Evolutionary conservation across 1,284 basidiomycete species (phyloP), one percentile per base, ranked within the genome.

Genomic region (Tremellales sp.): DNA sequence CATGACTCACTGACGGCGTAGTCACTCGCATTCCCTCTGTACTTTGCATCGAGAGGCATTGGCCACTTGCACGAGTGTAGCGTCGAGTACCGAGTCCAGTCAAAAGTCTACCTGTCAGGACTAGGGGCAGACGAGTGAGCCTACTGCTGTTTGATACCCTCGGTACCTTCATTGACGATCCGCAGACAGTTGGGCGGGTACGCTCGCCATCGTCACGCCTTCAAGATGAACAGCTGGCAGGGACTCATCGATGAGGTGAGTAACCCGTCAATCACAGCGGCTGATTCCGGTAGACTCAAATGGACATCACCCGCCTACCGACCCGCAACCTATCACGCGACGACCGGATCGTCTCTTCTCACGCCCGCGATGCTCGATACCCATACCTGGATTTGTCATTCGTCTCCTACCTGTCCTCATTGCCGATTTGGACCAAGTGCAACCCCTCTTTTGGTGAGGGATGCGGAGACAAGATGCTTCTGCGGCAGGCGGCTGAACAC

Each of bases 291-390:
- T 22, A 46, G 43, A 80, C 96, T 22, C 91, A 97, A 70, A 78
- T 92, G 44, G 94, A 98, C 65, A 79, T 98, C n/a, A 83, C 87
- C 62, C 84, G 92, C 3, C 84, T 98, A 50, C 90, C 93, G 0
- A 82, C 78, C 2, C 82, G 96, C 36, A 98, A 98, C 67, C 77
- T 98, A 3, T 92, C 92, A 3, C 80, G 94, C 53, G 94, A 98
- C 70, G 94, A 98, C 70, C 84, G 94, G 6, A 80, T 97, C 43
- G 82, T 96, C 46, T 89, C 91, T 0, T 84, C 83, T 0, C 86
- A 89, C 61, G 89, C 86, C 0, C 89, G 90, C 66, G 94, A 98
- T 70, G 84, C 85, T 3, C 80, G 92, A 25, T 89, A 93, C 66
- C 92, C 92, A 0, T 96, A 89, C 72, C 81, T 97, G 40, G 89